Evolutionary conservation across 495 filamentous ascomycete genomes (phyloP).

Genomic region (Talaromyces trachyspermus): DNA sequence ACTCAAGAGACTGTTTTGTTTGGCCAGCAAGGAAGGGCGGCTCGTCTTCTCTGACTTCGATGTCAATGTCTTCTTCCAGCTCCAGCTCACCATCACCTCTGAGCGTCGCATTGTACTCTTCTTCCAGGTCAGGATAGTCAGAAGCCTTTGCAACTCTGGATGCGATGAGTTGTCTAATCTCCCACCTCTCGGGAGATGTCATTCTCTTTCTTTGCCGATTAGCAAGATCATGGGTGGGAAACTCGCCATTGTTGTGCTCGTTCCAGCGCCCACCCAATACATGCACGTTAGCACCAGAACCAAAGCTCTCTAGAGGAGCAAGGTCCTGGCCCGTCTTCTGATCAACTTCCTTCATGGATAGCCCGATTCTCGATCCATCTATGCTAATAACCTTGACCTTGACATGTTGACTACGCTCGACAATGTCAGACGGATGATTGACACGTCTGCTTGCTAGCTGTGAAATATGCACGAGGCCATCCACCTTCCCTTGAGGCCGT

Average conservation of each 20-base stretch:
- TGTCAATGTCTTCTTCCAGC: constrained; percentile 94
- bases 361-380: constrained; percentile 66
- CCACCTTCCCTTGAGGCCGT: constrained; percentile 79
- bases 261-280: constrained; percentile 55
- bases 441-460: constrained; percentile 82
- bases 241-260: constrained; percentile 31
- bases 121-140: constrained; percentile 91
- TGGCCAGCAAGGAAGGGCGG: constrained; percentile 96
- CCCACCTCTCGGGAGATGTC: constrained; percentile 95
- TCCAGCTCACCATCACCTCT: constrained; percentile 83
- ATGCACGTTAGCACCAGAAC: constrained; percentile 91
- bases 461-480: constrained; percentile 93
- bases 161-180: constrained; percentile 92
- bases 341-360: constrained; percentile 97
- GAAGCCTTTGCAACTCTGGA: constrained; percentile 86
- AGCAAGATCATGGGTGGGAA: constrained; percentile 72
- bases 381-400: constrained; percentile 92
- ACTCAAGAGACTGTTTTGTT: constrained; percentile 89
- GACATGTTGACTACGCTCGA: constrained; percentile 72
- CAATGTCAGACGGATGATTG: constrained; percentile 83
- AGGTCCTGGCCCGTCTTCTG: constrained; percentile 82
- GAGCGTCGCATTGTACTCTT: constrained; percentile 83
- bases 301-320: constrained; percentile 70
- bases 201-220: constrained; percentile 72
- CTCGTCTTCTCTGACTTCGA: constrained; percentile 92